Conservation (phyloP, 805 yeast species). For the Yarrowia sp. region DNA sequence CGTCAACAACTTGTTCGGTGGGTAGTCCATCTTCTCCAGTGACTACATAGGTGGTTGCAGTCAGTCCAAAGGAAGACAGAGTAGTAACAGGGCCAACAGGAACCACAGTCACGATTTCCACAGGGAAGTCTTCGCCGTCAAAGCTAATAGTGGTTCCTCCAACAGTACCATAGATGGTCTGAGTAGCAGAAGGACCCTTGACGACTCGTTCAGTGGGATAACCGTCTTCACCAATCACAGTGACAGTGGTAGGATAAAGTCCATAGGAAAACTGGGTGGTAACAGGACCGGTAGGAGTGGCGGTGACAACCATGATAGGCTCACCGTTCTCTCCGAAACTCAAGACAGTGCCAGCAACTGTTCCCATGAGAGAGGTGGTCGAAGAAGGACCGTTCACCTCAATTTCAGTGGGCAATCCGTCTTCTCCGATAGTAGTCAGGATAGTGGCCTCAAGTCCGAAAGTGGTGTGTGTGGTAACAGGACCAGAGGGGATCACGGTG, state of each 20-base stretch:
- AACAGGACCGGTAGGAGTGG: too few species aligned
- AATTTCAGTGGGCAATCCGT: not conserved
- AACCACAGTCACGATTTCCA: not conserved
- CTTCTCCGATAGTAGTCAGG: too few species aligned
- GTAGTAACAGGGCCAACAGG: not conserved
- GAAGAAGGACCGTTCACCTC: not conserved
- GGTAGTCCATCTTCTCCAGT: not conserved
- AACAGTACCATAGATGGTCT: not conserved
- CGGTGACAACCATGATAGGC: not conserved
- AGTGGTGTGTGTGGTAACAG: not conserved
- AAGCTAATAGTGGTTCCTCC: not conserved
- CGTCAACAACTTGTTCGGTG: not conserved
- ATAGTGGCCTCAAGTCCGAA: not conserved
- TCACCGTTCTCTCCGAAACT: not conserved
- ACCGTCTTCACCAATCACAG: not conserved
- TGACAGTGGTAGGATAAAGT: not conserved
- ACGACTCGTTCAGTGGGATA: not conserved
- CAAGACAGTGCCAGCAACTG: not conserved
- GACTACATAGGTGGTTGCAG: not conserved
- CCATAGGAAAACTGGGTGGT: not conserved
- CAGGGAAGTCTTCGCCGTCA: not conserved
- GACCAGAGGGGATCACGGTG: not conserved
- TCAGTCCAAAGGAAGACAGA: not conserved
- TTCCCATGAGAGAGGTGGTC: not conserved
- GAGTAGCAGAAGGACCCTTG: slow-evolving; percentile 5